Percentiles rank a stretch among this genome's conserved stretches.
Evolutionary conservation across 2,329 filamentous ascomycete species (phyloP).

Genomic region (Ophiosphaerella herpotricha): DNA sequence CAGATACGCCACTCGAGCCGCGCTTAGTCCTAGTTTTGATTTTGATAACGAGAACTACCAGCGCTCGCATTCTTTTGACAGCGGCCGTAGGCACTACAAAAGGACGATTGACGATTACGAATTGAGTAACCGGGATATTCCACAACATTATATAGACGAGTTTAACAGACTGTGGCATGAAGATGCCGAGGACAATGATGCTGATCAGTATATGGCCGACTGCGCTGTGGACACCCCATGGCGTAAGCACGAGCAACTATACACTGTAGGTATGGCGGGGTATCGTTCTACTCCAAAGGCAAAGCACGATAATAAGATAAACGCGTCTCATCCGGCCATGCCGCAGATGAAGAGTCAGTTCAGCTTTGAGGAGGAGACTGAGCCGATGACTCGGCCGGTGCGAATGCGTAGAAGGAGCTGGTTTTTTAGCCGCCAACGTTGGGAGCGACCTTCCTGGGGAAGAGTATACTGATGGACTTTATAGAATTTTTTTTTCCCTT

Average conservation of each 20-base stretch:
- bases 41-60: conserved; percentile 7
- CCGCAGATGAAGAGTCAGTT: too few species aligned
- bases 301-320: too few species aligned
- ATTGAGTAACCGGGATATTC: conserved; percentile 1
- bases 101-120: neutral
- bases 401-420: too few species aligned
- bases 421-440: too few species aligned
- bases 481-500: too few species aligned
- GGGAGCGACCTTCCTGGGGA: too few species aligned
- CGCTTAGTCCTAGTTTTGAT: conserved; percentile 12
- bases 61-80: neutral
- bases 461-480: too few species aligned
- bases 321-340: too few species aligned
- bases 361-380: too few species aligned
- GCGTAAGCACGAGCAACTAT: neutral
- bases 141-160: conserved; percentile 19
- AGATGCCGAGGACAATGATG: conserved; percentile 9
- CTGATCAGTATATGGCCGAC: neutral
- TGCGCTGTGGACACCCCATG: neutral
- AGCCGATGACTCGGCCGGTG: too few species aligned
- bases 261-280: too few species aligned
- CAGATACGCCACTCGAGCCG: conserved; percentile 15
- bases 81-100: neutral
- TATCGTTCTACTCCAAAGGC: too few species aligned
- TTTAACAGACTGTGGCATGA: conserved; percentile 17